Evolutionary conservation across 176 grass and related monocot genomes (phyloP).

Genomic region (Ampelocalamus luodianensis): DNA sequence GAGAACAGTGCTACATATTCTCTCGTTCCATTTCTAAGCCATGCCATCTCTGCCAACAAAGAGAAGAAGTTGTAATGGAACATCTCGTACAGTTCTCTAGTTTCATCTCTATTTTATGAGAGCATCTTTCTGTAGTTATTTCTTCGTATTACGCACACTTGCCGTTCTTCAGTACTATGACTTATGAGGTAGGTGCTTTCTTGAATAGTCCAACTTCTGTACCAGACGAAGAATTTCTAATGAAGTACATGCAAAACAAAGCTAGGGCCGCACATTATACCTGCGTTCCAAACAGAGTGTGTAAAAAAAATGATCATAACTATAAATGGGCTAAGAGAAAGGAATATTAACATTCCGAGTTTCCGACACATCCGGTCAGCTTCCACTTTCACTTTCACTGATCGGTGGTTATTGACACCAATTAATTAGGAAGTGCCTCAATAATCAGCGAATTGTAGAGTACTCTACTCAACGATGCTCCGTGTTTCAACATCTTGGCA

Average conservation of each 20-base stretch:
- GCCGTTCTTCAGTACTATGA: background rate
- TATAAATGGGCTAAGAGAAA: background rate
- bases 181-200: background rate
- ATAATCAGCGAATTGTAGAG: background rate
- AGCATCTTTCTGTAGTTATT: too few species aligned
- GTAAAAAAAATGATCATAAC: too few species aligned
- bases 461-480: background rate
- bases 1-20: background rate
- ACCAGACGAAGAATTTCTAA: background rate
- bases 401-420: background rate
- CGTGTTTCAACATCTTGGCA: background rate
- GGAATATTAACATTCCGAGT: background rate
- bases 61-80: background rate
- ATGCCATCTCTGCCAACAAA: background rate
- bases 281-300: background rate
- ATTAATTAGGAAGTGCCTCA: background rate
- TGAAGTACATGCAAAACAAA: background rate
- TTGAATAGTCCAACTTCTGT: too few species aligned
- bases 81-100: background rate
- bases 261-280: background rate
- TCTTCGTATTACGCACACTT: background rate
- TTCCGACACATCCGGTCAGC: background rate
- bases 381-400: background rate
- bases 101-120: background rate
- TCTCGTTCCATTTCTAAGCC: background rate